phyloP scores from a whole-genome alignment of 2,329 filamentous ascomycete genomes.

The Calonectria fujianensis region DNA sequence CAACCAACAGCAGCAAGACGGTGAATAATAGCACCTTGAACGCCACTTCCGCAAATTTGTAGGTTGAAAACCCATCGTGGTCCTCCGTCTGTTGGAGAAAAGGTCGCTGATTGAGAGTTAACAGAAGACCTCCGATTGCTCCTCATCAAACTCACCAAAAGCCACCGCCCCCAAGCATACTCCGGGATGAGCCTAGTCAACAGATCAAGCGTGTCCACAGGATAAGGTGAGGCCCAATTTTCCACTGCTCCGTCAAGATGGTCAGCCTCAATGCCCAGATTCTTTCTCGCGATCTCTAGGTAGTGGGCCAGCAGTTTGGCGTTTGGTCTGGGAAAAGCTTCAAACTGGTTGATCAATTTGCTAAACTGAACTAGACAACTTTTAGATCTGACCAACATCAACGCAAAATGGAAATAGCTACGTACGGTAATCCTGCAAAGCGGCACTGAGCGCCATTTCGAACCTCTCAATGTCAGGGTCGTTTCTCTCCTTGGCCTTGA shows the following conservation, averaged over 20 bases:
- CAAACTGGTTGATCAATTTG: background rate
- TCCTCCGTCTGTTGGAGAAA: background rate
- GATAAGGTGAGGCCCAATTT: background rate
- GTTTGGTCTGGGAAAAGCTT: conserved; percentile 11
- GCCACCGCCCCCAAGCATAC: background rate
- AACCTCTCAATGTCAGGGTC: background rate
- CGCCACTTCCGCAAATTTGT: background rate
- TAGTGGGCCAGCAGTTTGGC: background rate
- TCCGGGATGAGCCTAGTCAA: conserved; percentile 13
- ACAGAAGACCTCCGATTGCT: background rate
- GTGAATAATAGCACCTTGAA: conserved; percentile 11
- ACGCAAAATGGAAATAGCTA: background rate
- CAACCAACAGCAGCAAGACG: conserved; percentile 3
- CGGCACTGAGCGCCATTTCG: background rate
- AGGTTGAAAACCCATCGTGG: background rate
- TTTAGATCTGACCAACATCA: background rate
- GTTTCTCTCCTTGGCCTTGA: background rate
- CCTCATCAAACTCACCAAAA: background rate
- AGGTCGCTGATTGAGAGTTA: background rate
- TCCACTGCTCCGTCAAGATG: conserved; percentile 23
- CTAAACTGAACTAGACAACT: background rate
- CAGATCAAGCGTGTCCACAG: conserved; percentile 6
- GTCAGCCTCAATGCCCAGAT: background rate
- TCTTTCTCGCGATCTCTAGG: background rate
- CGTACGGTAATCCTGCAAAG: background rate